phyloP scores from a whole-genome alignment of 345 rosid species.

The Carallia pectinifolia region DNA sequence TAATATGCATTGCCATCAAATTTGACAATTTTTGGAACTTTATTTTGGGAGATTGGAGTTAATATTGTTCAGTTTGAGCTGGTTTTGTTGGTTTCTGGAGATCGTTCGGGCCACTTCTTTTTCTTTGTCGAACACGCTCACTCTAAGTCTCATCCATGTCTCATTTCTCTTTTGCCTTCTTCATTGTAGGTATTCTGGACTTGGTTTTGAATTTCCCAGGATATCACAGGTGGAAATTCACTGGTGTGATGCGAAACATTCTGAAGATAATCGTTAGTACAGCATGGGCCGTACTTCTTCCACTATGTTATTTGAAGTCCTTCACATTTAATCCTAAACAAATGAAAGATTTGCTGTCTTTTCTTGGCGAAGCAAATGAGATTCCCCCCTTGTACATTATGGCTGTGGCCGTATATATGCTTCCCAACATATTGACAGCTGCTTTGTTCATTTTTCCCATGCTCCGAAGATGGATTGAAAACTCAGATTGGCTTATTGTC shows the following conservation, averaged over 20 bases:
- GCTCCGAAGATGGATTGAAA: slow-evolving; percentile 96
- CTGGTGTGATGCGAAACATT: slow-evolving; percentile 64
- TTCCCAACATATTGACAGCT: slow-evolving; percentile 78
- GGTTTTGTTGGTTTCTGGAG: background rate
- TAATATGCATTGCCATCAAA: background rate
- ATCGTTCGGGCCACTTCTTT: background rate
- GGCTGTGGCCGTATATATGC: slow-evolving; percentile 76
- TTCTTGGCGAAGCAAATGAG: slow-evolving; percentile 59
- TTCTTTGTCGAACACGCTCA: background rate
- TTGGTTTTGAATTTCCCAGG: slow-evolving; percentile 90
- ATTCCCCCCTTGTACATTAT: slow-evolving; percentile 73
- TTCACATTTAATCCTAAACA: slow-evolving; percentile 42
- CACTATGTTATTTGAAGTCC: slow-evolving; percentile 65
- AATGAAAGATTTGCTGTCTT: slow-evolving; percentile 44
- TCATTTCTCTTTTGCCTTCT: slow-evolving; percentile 11
- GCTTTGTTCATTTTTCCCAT: slow-evolving; percentile 87
- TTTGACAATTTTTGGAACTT: background rate
- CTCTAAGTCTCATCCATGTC: slow-evolving; percentile 1
- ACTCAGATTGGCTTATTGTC: slow-evolving; percentile 88
- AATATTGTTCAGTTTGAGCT: background rate
- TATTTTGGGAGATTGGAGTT: background rate
- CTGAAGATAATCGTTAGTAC: slow-evolving; percentile 72
- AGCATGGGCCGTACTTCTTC: slow-evolving; percentile 77
- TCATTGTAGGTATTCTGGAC: slow-evolving; percentile 72
- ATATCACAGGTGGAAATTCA: slow-evolving; percentile 86